Evolutionary conservation across 345 rosid genomes (phyloP), one percentile per base, ranked within the genome.

Genomic region (Melastoma malabathricum): DNA sequence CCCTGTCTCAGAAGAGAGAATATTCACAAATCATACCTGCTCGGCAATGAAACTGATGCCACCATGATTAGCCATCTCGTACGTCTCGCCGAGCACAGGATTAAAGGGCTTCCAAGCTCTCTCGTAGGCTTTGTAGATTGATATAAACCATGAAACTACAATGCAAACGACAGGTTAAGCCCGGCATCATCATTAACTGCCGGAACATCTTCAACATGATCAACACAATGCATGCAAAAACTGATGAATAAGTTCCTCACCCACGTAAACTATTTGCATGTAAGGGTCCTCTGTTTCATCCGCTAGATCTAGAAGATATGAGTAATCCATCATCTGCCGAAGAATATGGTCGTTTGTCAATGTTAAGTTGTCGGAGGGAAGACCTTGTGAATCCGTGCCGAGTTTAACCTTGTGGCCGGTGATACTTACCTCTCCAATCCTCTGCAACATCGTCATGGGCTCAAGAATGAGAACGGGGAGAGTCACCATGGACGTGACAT

Each of bases 71-170:
- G 51, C 64, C 94, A 90, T 60, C 66, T 90, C 96, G 62, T 75
- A 83, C 19, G 96, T 86, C 69, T 90, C 96, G 3, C 98, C 96
- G 59, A 90, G 98, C 78, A 89, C 86, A 46, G 96, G 97, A 75
- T 86, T 89, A 65, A 90, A 90, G 15, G 92, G 96, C 69, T 90
- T 86, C 98, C 98, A 86, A 4, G 96, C 72, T 47, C 98, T 68
- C 68, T 82, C 86, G 65, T 52, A 74, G 25, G 86, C 89, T 69
- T 60, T 75, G 65, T 86, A 90, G 55, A 90, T 81, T 59, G 98
- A 81, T 70, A 90, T 65, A 69, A 80, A 80, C 86, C 89, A 86
- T 51, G 94, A 79, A 49, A 85, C 96, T 90, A 78, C 75, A 59
- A 59, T 23, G n/a, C 43, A 41, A 62, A n/a, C 15, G 10, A 14